phyloP scores from a whole-genome alignment of 1,284 basidiomycete genomes.

The Cryptococcus sp. region DNA sequence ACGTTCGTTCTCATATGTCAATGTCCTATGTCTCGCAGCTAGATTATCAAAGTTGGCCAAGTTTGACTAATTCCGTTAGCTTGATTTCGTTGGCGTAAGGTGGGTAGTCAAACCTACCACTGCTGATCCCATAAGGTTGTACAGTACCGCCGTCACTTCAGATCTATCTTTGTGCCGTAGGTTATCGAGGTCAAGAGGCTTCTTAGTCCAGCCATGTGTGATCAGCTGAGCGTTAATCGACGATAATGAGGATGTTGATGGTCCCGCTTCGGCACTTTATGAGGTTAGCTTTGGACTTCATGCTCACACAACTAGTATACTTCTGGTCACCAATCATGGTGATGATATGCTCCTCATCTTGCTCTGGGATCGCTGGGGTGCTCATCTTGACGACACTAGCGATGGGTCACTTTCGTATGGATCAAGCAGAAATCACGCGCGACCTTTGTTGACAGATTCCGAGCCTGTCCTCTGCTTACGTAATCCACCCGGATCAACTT shows the following conservation, averaged over 20 bases:
- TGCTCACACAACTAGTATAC: too few relatives aligned
- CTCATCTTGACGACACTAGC: too few relatives aligned
- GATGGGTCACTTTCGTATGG: too few relatives aligned
- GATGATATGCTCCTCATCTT: too few relatives aligned
- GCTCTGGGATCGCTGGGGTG: too few relatives aligned
- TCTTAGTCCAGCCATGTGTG: conserved; percentile 68
- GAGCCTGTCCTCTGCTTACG: too few relatives aligned
- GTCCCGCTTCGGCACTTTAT: not conserved
- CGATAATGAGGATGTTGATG: conserved; percentile 23
- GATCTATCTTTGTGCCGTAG: conserved; percentile 59
- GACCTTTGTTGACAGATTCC: too few relatives aligned
- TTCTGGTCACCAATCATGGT: too few relatives aligned
- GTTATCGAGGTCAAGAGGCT: conserved; percentile 57
- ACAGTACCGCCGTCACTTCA: conserved; percentile 66
- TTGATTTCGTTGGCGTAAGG: not conserved
- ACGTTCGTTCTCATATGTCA: conserved; percentile 78
- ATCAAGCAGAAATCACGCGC: too few relatives aligned
- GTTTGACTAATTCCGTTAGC: conserved; percentile 56
- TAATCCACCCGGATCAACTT: too few relatives aligned
- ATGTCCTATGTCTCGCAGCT: conserved; percentile 66
- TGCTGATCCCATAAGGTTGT: conserved; percentile 71
- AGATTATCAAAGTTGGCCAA: conserved; percentile 72
- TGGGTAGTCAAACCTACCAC: conserved; percentile 56
- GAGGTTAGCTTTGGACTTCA: too few relatives aligned
- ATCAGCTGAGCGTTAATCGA: conserved; percentile 72